phyloP scores from a whole-genome alignment of 108 stramenopile species.

The Fistulifera pelliculosa region DNA sequence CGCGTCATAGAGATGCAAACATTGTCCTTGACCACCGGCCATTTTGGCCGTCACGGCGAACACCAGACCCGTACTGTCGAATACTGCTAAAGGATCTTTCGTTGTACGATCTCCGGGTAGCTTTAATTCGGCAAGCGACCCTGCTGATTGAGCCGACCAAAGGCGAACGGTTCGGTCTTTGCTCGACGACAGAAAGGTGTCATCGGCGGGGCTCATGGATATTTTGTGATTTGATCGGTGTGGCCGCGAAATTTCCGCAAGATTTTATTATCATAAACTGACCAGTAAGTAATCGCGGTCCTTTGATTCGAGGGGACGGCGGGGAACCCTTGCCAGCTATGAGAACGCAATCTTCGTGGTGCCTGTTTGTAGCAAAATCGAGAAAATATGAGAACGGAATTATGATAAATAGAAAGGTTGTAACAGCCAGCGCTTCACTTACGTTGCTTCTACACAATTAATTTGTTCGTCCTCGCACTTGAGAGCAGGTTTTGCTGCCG shows the following conservation, averaged over 20 bases:
- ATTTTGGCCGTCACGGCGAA: conserved; percentile 59
- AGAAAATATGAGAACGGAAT: neutral
- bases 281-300: conserved; percentile 44
- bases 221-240: conserved; percentile 37
- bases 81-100: conserved; percentile 40
- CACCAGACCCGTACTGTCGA: conserved; percentile 77
- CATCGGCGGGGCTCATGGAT: conserved; percentile 66
- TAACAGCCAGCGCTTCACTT: neutral
- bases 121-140: conserved; percentile 53
- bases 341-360: conserved; percentile 65
- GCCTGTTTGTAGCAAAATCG: conserved; percentile 30
- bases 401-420: neutral
- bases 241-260: conserved; percentile 75
- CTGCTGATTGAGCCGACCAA: conserved; percentile 63
- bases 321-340: conserved; percentile 29
- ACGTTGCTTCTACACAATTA: conserved; percentile 4
- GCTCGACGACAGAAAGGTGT: conserved; percentile 61
- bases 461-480: conserved; percentile 48
- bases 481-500: conserved; percentile 33
- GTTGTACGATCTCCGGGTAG: conserved; percentile 33
- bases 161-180: conserved; percentile 63
- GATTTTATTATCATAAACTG: conserved; percentile 75
- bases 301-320: conserved; percentile 12
- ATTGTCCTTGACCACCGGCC: conserved; percentile 13
- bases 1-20: conserved; percentile 76